phyloP scores from a whole-genome alignment of 805 yeast species.

The Wickerhamiella slavikovae region DNA sequence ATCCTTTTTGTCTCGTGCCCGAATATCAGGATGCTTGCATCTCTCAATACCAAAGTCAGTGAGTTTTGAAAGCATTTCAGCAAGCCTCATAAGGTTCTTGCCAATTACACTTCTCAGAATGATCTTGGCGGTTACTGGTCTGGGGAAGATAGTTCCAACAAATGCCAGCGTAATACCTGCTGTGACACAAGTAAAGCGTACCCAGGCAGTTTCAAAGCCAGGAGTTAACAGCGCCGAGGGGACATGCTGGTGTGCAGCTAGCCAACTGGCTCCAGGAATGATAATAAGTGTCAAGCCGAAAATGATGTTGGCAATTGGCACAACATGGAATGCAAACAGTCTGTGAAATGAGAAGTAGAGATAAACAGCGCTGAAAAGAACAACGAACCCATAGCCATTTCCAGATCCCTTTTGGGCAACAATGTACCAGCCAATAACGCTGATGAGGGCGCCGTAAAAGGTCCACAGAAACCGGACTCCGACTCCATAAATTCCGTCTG shows the following conservation, averaged over 20 bases:
- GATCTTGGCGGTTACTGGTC: slow-evolving; percentile 15
- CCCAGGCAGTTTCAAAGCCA: slow-evolving; percentile 18
- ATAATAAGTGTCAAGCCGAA: slow-evolving; percentile 13
- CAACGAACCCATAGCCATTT: slow-evolving; percentile 17
- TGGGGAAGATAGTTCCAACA: slow-evolving; percentile 16
- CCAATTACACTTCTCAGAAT: slow-evolving; percentile 15
- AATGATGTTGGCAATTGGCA: slow-evolving; percentile 15
- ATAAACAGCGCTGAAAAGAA: slow-evolving; percentile 10
- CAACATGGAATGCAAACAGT: slow-evolving; percentile 14
- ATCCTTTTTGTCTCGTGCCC: slow-evolving; percentile 11
- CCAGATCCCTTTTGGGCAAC: slow-evolving; percentile 13
- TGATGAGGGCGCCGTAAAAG: slow-evolving; percentile 15
- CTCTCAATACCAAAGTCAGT: slow-evolving; percentile 16
- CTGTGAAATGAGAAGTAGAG: slow-evolving; percentile 14
- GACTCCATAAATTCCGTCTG: slow-evolving; percentile 16
- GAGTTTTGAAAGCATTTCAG: slow-evolving; percentile 14
- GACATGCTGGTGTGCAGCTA: slow-evolving; percentile 8
- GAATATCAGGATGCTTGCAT: slow-evolving; percentile 8
- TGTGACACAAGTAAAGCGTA: slow-evolving; percentile 16
- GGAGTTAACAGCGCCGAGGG: slow-evolving; percentile 9
- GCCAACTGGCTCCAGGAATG: slow-evolving; percentile 18
- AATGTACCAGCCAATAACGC: slow-evolving; percentile 19
- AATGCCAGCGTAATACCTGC: slow-evolving; percentile 16
- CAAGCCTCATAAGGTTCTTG: slow-evolving; percentile 10
- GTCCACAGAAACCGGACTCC: slow-evolving; percentile 13